Conservation (phyloP, 129 eudicot genomes). For the Artemisia tridentata region DNA sequence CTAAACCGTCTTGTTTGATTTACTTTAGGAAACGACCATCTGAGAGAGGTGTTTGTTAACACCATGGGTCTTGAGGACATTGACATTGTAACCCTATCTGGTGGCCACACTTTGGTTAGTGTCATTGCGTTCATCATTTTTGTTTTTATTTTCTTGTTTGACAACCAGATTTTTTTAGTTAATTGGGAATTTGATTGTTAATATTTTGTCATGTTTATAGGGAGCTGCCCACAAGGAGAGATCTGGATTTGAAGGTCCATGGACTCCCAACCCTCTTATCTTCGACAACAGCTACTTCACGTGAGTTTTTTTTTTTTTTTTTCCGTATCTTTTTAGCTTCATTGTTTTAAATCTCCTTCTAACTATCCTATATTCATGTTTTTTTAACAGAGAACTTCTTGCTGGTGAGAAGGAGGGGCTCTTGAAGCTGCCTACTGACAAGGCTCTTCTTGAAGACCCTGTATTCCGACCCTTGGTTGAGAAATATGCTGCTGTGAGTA, state of each 20-base stretch:
- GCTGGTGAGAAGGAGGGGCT: conserved; percentile 85
- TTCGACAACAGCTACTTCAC: conserved; percentile 85
- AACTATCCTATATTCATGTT: neutral
- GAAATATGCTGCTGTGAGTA: conserved; percentile 70
- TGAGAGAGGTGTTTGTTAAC: conserved; percentile 57
- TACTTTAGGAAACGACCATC: conserved; percentile 54
- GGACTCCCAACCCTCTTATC: conserved; percentile 75
- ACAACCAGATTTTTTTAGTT: neutral
- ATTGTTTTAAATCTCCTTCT: neutral
- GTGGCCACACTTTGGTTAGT: conserved; percentile 74
- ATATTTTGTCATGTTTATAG: conserved; percentile 25
- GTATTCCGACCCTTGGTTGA: conserved; percentile 71
- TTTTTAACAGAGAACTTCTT: conserved; percentile 59
- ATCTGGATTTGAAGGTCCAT: conserved; percentile 84
- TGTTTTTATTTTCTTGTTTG: neutral
- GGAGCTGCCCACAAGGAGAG: conserved; percentile 86
- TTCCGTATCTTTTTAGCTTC: neutral
- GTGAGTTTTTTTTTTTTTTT: conserved; percentile 32
- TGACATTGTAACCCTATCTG: conserved; percentile 82
- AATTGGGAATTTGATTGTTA: neutral
- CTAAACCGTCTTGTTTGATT: neutral
- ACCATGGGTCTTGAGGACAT: conserved; percentile 79
- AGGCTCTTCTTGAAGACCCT: conserved; percentile 68
- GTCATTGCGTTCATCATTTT: neutral
- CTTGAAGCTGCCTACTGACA: conserved; percentile 78